These are phyloP conservation scores for Trametes versicolor DNA, from an alignment of 1,284 basidiomycete species.

Conservation along the genomic window DNA sequence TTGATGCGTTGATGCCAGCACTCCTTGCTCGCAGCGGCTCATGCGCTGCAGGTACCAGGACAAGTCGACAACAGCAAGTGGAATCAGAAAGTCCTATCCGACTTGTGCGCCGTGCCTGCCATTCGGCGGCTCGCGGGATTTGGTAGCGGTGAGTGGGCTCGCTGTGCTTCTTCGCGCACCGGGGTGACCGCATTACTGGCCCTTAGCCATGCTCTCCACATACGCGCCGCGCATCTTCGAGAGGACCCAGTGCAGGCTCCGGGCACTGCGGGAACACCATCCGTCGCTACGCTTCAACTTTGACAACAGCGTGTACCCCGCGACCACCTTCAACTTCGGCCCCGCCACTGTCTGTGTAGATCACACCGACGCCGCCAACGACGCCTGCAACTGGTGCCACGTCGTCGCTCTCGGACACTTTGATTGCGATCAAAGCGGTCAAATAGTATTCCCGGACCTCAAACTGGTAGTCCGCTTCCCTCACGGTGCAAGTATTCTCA, in stretches of 20 bases:
- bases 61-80: background rate
- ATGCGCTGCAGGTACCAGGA: background rate
- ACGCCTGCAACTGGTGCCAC: constrained; percentile 4
- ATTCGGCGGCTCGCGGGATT: background rate
- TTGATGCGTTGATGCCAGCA: background rate
- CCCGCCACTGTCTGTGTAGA: background rate
- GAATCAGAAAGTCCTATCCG: background rate
- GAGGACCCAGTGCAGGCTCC: background rate
- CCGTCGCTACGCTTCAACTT: background rate
- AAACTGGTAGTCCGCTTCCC: constrained; percentile 2
- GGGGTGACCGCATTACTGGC: background rate
- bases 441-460: constrained; percentile 7
- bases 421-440: background rate
- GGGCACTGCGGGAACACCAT: background rate
- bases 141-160: background rate
- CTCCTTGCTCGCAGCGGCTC: too few relatives aligned
- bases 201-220: constrained; percentile 1
- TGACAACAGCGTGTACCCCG: constrained; percentile 10
- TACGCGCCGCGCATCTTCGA: background rate
- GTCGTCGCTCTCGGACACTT: constrained; percentile 10
- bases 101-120: background rate
- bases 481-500: constrained; percentile 4
- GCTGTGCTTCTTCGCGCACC: background rate
- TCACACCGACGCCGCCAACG: background rate
- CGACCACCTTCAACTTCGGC: constrained; percentile 14